Evolutionary conservation across 208 protist genomes (phyloP), one percentile per base, ranked within the genome.

Genomic region (Leishmania aethiopica): DNA sequence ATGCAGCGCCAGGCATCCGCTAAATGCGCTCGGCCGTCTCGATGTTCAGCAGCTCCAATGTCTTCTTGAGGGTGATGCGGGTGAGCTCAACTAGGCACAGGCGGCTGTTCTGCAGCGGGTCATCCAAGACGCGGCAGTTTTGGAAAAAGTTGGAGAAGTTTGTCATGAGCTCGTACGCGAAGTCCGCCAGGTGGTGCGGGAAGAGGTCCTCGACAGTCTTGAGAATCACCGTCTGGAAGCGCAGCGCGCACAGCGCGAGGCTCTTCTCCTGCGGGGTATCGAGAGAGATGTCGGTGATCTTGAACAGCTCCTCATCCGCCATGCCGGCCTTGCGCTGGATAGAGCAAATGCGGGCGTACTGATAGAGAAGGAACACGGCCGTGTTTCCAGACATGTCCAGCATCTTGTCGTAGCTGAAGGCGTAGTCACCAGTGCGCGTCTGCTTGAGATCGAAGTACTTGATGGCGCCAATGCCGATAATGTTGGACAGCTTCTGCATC

Each of bases 381-480:
- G 98, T 99, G 89, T 99, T 99, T 79, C 99, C 99, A 47, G 94
- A 94, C 84, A 99, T 86, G 69, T 96, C 92, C 47, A 99, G 95
- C 98, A 99, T 99, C 79, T 97, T 97, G 59, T 99, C 97, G 85
- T 96, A 99, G 84, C 89, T 95, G 87, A 99, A 99, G 57, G 89
- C 85, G 92, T 99, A 99, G 91, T 99, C 96, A 70, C 87, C 94
- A 15, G 91, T 92, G 77, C 98, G 95, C 75, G 92, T 98, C 82
- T 97, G 94, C 87, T 97, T 96, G 37, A 99, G 92, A 88, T 99
- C 99, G 81, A 96, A 99, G 92, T 99, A 99, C 90, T 99, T 99
- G 82, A 99, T 89, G 45, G 98, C 96, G 71, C 96, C 96, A 77
- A 99, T 89, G 25, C 98, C 98, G 59, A 99, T 95, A 49, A 94